phyloP scores from a whole-genome alignment of 345 rosid species.

The Angophora floribunda region DNA sequence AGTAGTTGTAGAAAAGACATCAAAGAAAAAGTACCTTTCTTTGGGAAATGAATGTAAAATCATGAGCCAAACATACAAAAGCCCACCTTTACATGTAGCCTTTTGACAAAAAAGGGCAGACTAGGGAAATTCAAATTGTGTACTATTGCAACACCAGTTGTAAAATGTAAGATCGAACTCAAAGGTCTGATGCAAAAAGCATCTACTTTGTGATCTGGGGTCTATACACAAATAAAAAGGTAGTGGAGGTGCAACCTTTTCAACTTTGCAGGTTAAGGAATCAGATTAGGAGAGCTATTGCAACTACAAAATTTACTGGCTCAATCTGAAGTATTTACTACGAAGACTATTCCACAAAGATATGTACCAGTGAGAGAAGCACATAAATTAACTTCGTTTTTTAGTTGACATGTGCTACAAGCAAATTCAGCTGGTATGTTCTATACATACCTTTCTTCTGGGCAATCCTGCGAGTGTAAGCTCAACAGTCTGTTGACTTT shows the following conservation, averaged over 20 bases:
- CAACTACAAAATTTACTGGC: neutral
- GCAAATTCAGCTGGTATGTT: neutral
- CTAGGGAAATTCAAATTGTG: neutral
- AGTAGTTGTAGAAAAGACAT: neutral
- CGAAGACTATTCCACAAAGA: neutral
- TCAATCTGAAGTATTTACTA: neutral
- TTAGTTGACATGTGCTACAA: neutral
- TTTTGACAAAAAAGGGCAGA: neutral
- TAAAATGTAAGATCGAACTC: neutral
- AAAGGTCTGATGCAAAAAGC: neutral
- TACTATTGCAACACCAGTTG: neutral
- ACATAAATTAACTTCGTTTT: neutral
- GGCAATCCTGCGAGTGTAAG: slow-evolving; percentile 93
- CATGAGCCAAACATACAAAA: neutral
- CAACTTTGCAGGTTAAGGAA: neutral
- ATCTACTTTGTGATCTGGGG: neutral
- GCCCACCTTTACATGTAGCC: neutral
- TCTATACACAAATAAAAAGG: neutral
- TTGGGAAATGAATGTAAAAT: neutral
- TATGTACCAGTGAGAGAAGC: neutral
- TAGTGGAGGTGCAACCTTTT: neutral
- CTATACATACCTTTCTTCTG: slow-evolving; percentile 65
- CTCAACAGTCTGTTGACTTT: slow-evolving; percentile 44
- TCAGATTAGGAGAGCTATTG: neutral
- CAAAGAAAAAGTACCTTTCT: neutral